phyloP scores from a whole-genome alignment of 495 filamentous ascomycete species.

The Neurospora sp. region DNA sequence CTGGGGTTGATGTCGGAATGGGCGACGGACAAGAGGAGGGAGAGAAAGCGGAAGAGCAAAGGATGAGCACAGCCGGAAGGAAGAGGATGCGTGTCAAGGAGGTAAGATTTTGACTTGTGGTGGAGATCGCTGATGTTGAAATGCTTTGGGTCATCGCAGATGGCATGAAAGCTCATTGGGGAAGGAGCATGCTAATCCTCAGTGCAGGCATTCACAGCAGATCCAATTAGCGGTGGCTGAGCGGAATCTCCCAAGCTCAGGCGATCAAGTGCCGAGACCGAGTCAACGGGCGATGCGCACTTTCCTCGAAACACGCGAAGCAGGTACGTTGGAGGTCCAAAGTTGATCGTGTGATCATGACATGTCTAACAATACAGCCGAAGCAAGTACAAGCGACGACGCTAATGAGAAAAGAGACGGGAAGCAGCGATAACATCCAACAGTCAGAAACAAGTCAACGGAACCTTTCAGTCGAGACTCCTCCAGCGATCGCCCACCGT shows the following conservation, averaged over 20 bases:
- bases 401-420: rapidly evolving
- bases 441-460: background rate
- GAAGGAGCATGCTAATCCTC: background rate
- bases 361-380: background rate
- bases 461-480: background rate
- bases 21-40: background rate
- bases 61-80: background rate
- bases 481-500: background rate
- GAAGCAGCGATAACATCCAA: background rate
- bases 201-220: background rate
- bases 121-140: background rate
- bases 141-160: background rate
- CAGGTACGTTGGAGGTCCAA: background rate
- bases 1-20: background rate
- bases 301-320: background rate
- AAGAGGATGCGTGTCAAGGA: background rate
- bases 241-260: background rate
- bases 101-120: background rate
- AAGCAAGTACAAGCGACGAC: background rate
- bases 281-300: background rate
- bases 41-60: background rate
- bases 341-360: background rate
- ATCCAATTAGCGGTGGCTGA: background rate
- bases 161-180: background rate
- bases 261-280: background rate